Evolutionary conservation across 306 rosid species (phyloP).

Genomic region (Lathyrus sativus): DNA sequence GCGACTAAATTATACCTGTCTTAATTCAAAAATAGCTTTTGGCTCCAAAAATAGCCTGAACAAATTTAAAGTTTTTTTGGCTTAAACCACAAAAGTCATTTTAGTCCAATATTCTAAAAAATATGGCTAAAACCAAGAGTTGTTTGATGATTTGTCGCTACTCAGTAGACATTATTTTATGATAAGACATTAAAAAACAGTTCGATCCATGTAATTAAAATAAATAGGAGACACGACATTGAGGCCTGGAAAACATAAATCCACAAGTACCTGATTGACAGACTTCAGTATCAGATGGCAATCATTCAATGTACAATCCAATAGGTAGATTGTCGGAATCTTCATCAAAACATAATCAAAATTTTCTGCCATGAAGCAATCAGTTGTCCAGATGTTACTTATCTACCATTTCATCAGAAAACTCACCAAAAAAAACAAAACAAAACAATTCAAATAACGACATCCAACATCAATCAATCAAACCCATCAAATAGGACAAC

Average conservation of each 20-base stretch:
- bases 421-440: conserved; percentile 14
- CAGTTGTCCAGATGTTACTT: conserved; percentile 34
- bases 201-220: conserved; percentile 2
- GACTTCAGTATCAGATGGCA: conserved; percentile 73
- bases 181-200: neutral
- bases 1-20: neutral
- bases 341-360: conserved; percentile 45
- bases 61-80: neutral
- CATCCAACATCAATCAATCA: conserved; percentile 32
- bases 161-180: neutral
- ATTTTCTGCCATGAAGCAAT: conserved; percentile 54
- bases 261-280: conserved; percentile 63
- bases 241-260: conserved; percentile 24
- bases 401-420: conserved; percentile 35
- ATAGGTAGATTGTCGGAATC: conserved; percentile 73
- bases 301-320: conserved; percentile 90
- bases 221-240: conserved; percentile 10
- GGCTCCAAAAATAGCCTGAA: neutral
- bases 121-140: conserved; percentile 13
- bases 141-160: neutral
- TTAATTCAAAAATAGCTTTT: too few species aligned
- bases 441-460: conserved; percentile 12
- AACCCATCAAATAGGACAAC: conserved; percentile 28
- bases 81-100: neutral
- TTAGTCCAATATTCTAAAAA: conserved; percentile 17